A percentile compares a stretch with the other conserved stretches of the same genome.
Conservation (phyloP, 495 filamentous ascomycete genomes). For the Neurospora discreta region DNA sequence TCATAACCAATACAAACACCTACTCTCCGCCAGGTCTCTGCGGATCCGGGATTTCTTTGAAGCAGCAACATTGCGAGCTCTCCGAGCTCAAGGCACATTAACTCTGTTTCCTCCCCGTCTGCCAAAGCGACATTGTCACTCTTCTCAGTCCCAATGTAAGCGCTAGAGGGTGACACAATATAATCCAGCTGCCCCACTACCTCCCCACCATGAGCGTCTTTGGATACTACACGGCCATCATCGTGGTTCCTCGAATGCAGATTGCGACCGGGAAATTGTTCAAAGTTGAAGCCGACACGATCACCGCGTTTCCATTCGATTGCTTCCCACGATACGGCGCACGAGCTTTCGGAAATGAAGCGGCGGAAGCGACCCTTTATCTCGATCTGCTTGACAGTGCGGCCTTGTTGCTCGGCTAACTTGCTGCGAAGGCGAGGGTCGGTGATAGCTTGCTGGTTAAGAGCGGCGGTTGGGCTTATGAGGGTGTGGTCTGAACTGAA, state of each 20-base stretch:
- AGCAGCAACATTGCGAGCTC: slow-evolving; percentile 23
- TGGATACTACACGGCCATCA: slow-evolving; percentile 16
- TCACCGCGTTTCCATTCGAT: slow-evolving; percentile 11
- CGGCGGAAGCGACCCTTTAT: slow-evolving; percentile 18
- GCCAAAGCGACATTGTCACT: slow-evolving; percentile 1
- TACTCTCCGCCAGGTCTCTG: slow-evolving; percentile 11
- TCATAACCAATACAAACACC: slow-evolving; percentile 18
- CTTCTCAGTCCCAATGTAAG: not conserved
- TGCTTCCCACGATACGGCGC: slow-evolving; percentile 8
- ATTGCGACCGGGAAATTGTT: slow-evolving; percentile 7
- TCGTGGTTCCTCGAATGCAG: slow-evolving; percentile 11
- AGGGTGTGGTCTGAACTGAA: not conserved
- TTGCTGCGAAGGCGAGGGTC: slow-evolving; percentile 1
- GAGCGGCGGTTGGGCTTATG: not conserved
- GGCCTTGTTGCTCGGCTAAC: slow-evolving; percentile 13
- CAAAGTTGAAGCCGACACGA: slow-evolving; percentile 13
- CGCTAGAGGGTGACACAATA: not conserved
- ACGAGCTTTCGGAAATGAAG: slow-evolving; percentile 11
- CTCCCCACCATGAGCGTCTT: slow-evolving; percentile 20
- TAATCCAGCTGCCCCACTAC: slow-evolving; percentile 23
- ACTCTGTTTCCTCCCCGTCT: slow-evolving; percentile 15
- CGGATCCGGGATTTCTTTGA: not conserved
- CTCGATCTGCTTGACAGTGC: slow-evolving; percentile 14
- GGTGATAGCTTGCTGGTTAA: not conserved
- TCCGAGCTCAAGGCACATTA: slow-evolving; percentile 22